Evolutionary conservation across 257 asterid species (phyloP).

Genomic region (Solanum virginianum): DNA sequence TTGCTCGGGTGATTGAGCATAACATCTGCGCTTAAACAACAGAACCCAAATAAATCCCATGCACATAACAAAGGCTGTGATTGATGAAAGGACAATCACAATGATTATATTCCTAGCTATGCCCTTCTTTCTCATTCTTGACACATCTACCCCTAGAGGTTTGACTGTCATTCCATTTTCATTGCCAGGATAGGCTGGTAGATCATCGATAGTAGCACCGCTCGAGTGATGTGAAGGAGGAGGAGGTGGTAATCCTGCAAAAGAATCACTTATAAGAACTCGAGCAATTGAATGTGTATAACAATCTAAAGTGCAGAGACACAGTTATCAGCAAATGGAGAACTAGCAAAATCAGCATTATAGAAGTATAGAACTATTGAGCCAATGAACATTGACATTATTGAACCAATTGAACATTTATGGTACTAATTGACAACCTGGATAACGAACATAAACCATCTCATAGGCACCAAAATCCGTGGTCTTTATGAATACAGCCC

Average conservation of each 20-base stretch:
- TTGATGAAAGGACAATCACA: constrained; percentile 50
- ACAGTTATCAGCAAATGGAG: neutral
- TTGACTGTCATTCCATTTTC: constrained; percentile 37
- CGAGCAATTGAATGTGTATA: neutral
- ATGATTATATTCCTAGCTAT: constrained; percentile 28
- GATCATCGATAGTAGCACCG: constrained; percentile 33
- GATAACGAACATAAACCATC: constrained; percentile 69
- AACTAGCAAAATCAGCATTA: neutral
- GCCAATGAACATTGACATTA: neutral
- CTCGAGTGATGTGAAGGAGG: constrained; percentile 51
- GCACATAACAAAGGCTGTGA: constrained; percentile 51
- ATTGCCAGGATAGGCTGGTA: constrained; percentile 26
- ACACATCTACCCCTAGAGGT: constrained; percentile 71
- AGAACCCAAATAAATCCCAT: constrained; percentile 52
- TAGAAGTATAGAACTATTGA: neutral
- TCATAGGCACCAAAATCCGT: constrained; percentile 58
- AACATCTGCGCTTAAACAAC: constrained; percentile 26
- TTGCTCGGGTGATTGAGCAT: constrained; percentile 8
- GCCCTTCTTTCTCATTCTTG: constrained; percentile 34
- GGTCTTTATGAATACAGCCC: constrained; percentile 29
- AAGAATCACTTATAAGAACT: neutral
- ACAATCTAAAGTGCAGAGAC: neutral
- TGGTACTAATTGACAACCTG: constrained; percentile 33
- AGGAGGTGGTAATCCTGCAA: constrained; percentile 81
- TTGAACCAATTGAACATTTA: neutral